These are phyloP conservation scores for Globisporangium megalacanthum DNA, from an alignment of 352 stramenopile genomes.

Conservation along the genomic window DNA sequence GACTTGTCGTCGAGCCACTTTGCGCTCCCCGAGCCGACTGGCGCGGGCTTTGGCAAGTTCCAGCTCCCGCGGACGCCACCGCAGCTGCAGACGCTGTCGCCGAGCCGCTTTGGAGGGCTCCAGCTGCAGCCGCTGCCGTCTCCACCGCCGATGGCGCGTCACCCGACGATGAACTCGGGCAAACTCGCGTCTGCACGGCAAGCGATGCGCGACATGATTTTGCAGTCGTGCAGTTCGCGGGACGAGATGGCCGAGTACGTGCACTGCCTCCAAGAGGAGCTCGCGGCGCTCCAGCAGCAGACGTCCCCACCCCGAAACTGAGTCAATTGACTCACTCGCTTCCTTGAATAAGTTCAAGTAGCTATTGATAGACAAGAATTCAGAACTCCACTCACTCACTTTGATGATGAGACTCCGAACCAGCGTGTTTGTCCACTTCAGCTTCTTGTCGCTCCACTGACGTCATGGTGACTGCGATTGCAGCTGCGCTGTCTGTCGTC, in stretches of 20 bases:
- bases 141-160: slow-evolving; percentile 16
- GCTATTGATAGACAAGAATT: background rate
- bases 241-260: slow-evolving; percentile 56
- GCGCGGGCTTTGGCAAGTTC: slow-evolving; percentile 8
- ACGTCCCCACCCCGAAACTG: background rate
- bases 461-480: too few species aligned
- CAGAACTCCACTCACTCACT: background rate
- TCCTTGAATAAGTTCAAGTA: too few species aligned
- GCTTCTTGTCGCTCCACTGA: too few species aligned
- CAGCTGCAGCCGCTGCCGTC: too few species aligned
- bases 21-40: background rate
- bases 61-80: slow-evolving; percentile 3
- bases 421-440: background rate
- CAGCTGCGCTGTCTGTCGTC: slow-evolving; percentile 15
- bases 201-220: slow-evolving; percentile 41
- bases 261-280: slow-evolving; percentile 46
- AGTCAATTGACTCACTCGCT: too few species aligned
- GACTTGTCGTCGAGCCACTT: slow-evolving; percentile 17
- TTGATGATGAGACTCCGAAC: background rate
- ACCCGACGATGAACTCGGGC: slow-evolving; percentile 29
- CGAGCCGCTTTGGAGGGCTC: background rate
- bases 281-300: slow-evolving; percentile 34
- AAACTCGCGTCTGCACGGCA: slow-evolving; percentile 32
- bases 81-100: background rate
- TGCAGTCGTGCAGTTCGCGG: slow-evolving; percentile 40